Conservation (phyloP, 352 stramenopile genomes). For the Pythium insidiosum region DNA sequence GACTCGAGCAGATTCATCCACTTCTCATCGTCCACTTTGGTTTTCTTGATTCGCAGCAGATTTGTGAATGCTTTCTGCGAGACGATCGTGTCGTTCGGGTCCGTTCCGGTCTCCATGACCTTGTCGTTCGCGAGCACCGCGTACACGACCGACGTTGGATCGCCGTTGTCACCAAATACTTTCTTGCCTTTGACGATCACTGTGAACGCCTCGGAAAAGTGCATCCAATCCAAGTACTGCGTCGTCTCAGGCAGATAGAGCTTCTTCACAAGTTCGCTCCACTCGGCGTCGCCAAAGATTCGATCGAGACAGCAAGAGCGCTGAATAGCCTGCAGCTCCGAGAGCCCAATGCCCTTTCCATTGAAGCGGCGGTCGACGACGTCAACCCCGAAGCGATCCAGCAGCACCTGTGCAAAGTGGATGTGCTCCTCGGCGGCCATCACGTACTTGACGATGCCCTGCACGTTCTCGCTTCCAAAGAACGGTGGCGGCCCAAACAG, state of each 20-base stretch:
- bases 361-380: not conserved
- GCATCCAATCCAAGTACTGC: slow-evolving; percentile 30
- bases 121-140: slow-evolving; percentile 41
- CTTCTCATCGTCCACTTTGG: slow-evolving; percentile 32
- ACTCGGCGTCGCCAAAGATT: slow-evolving; percentile 15
- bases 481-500: slow-evolving; percentile 48
- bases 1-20: slow-evolving; percentile 42
- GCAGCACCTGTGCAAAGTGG: slow-evolving; percentile 32
- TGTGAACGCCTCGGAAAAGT: slow-evolving; percentile 31
- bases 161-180: slow-evolving; percentile 17
- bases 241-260: slow-evolving; percentile 10
- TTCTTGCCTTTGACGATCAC: slow-evolving; percentile 22
- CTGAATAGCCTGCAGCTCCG: slow-evolving; percentile 27
- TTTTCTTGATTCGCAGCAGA: slow-evolving; percentile 28
- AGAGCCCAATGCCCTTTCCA: slow-evolving; percentile 21
- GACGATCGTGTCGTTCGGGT: slow-evolving; percentile 22
- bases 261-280: slow-evolving; percentile 28
- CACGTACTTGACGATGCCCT: slow-evolving; percentile 30
- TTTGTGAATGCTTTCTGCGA: slow-evolving; percentile 38
- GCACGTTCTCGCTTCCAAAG: slow-evolving; percentile 32
- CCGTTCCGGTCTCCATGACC: slow-evolving; percentile 27
- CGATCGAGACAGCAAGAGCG: slow-evolving; percentile 19
- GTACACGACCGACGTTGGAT: slow-evolving; percentile 32
- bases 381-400: slow-evolving; percentile 24
- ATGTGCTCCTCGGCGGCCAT: slow-evolving; percentile 33